A percentile compares a stretch with the other conserved stretches of the same genome.
Evolutionary conservation across 495 filamentous ascomycete genomes (phyloP).

Genomic region (Penicillium canariense): DNA sequence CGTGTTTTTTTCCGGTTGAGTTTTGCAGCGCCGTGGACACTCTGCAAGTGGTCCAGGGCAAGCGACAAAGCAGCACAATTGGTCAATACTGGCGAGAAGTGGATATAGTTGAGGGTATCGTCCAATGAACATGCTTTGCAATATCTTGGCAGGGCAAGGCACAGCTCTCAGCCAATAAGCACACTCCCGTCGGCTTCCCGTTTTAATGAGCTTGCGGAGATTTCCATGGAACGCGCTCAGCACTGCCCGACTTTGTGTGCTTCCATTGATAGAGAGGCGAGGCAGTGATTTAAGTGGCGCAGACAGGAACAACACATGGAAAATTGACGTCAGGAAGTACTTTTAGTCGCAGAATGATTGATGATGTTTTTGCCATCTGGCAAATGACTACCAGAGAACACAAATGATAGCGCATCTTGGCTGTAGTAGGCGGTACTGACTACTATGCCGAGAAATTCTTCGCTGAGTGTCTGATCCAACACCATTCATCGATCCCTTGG

Average conservation of each 20-base stretch:
- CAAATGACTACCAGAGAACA: neutral
- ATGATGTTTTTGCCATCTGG: neutral
- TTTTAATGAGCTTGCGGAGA: neutral
- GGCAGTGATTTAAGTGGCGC: neutral
- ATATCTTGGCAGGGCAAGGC: conserved; percentile 12
- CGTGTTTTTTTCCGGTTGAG: conserved; percentile 3
- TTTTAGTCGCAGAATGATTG: neutral
- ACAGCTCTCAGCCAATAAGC: neutral
- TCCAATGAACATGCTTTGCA: neutral
- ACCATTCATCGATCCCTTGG: neutral
- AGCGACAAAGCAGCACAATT: conserved; percentile 6
- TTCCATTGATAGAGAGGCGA: neutral
- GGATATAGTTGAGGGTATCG: neutral
- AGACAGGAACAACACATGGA: neutral
- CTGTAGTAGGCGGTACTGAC: no score
- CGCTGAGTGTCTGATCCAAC: neutral
- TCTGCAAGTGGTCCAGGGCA: conserved; percentile 7
- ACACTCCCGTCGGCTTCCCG: neutral
- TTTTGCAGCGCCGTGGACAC: conserved; percentile 9
- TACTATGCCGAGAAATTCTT: neutral
- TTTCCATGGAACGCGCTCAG: neutral
- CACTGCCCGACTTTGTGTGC: neutral
- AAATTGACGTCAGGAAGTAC: no score
- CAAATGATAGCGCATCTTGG: no score
- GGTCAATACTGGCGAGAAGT: neutral